Percentiles rank a stretch among this genome's conserved stretches.
Conservation (phyloP, 1,284 basidiomycete species). For the Ganoderma sinense region DNA sequence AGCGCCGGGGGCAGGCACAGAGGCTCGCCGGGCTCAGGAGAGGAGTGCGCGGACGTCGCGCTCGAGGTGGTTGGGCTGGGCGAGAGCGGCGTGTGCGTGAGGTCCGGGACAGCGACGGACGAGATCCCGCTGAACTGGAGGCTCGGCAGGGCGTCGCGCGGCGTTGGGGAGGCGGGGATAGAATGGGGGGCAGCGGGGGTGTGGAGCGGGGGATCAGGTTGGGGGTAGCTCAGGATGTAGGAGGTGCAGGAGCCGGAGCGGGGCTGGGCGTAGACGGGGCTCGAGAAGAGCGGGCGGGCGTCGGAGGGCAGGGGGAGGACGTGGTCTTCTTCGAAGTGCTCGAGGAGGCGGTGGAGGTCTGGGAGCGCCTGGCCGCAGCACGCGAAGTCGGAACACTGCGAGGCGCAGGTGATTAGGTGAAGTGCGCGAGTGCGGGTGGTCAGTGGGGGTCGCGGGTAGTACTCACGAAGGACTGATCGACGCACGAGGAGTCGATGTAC, state of each 20-base stretch:
- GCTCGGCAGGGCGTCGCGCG: slow-evolving; percentile 15
- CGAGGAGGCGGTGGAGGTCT: slow-evolving; percentile 73
- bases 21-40: slow-evolving; percentile 30
- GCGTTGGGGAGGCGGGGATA: slow-evolving; percentile 6
- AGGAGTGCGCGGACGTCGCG: slow-evolving; percentile 26
- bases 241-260: slow-evolving; percentile 31
- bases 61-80: slow-evolving; percentile 21
- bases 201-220: slow-evolving; percentile 36
- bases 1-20: slow-evolving; percentile 40
- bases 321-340: slow-evolving; percentile 71
- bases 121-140: slow-evolving; percentile 24
- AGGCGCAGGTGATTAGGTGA: background rate
- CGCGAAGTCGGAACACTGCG: slow-evolving; percentile 67
- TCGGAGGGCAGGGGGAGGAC: slow-evolving; percentile 50
- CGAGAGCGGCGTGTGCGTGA: slow-evolving; percentile 26
- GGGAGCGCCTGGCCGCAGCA: slow-evolving; percentile 68
- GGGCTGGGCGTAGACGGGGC: slow-evolving; percentile 23
- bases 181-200: slow-evolving; percentile 14
- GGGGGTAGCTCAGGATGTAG: slow-evolving; percentile 44
- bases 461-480: slow-evolving; percentile 29
- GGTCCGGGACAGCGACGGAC: slow-evolving; percentile 18
- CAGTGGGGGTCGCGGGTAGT: background rate
- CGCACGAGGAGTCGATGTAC: slow-evolving; percentile 20
- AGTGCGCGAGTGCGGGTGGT: background rate
- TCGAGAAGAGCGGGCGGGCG: slow-evolving; percentile 38